Base-by-base conservation (phyloP, 129 eudicot species). In the sunflower (Helianthus annuus) region DNA sequence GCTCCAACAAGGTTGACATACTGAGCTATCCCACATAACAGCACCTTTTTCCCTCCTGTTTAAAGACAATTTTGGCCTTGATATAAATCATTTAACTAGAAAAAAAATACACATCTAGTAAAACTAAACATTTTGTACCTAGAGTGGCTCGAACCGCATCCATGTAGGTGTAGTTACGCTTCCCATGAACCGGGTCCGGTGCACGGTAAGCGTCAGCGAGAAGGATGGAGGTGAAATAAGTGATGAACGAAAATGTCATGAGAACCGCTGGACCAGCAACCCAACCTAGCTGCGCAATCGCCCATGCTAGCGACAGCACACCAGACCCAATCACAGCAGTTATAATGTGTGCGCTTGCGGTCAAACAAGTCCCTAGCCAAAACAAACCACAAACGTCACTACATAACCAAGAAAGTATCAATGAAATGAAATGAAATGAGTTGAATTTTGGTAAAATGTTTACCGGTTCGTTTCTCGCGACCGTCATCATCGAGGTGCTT, bases 281-380 rank as follows among this genome's bases (percentile, higher is more conserved):
- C 98, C 98, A 93, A 2, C 98, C 98, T 27, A 93, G 52, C 70
- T 93, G 98, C 0, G 98, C 98, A 10, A 93, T 85, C 0, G 92
- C 95, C 98, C 98, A 93, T 24, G 98, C 90, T 22, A 93, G 75
- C 0, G 98, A 89, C 10, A 93, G 64, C 61, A 93, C 96, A 0
- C 98, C 98, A 0, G 98, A 93, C 56, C 98, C 98, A n/a, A 93
- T 89, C 57, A 93, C 96, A 17, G 98, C 98, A 4, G 98, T 93
- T 53, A 93, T 82, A 14, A 89, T 89, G 51, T 93, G 98, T 42
- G 98, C 95, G 61, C 96, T 89, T 11, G 98, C 98, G 9, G 95
- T 85, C 34, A 86, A 0, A 81, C 81, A 76, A 14, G 91, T 86
- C 59, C 98, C 97, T 91, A n/a, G 17, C 46, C 46, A 42, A 42